Percentiles rank a stretch among this genome's conserved stretches.
Conservation (phyloP, 352 stramenopile species). For the Phytophthora boehmeriae region DNA sequence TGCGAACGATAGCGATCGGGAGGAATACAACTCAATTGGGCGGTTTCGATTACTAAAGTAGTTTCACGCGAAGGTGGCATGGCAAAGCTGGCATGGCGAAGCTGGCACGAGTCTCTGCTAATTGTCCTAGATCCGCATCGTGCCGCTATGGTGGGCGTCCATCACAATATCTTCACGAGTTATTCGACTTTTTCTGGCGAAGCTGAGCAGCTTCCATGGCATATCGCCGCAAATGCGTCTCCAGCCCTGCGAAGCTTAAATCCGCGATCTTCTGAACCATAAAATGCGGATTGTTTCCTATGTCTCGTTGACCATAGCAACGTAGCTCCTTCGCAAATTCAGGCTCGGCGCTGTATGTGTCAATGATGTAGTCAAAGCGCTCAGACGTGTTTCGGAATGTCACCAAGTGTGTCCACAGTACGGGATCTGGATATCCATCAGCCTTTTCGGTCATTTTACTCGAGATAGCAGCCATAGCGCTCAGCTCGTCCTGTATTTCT, state of each 20-base stretch:
- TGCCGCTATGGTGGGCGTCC: background rate
- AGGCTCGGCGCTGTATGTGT: slow-evolving; percentile 48
- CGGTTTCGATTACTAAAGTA: background rate
- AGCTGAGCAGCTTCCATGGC: slow-evolving; percentile 18
- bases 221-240: slow-evolving; percentile 11
- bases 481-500: slow-evolving; percentile 26
- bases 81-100: too few species aligned
- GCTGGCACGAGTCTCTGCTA: too few species aligned
- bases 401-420: slow-evolving; percentile 67
- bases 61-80: background rate
- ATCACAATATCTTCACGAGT: slow-evolving; percentile 2
- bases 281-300: slow-evolving; percentile 16
- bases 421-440: slow-evolving; percentile 42
- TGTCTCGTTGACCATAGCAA: slow-evolving; percentile 49
- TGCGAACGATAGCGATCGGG: too few species aligned
- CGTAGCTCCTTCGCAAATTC: slow-evolving; percentile 47
- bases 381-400: slow-evolving; percentile 51
- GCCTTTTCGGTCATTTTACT: background rate
- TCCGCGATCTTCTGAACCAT: slow-evolving; percentile 14
- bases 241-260: slow-evolving; percentile 19
- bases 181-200: slow-evolving; percentile 7
- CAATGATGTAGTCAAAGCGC: slow-evolving; percentile 45
- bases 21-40: too few species aligned
- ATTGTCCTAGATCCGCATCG: too few species aligned
- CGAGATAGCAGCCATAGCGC: slow-evolving; percentile 7